Evolutionary conservation across 2,329 filamentous ascomycete genomes (phyloP), one percentile per base, ranked within the genome.

Genomic region (Aspergillus pseudoglaucus): DNA sequence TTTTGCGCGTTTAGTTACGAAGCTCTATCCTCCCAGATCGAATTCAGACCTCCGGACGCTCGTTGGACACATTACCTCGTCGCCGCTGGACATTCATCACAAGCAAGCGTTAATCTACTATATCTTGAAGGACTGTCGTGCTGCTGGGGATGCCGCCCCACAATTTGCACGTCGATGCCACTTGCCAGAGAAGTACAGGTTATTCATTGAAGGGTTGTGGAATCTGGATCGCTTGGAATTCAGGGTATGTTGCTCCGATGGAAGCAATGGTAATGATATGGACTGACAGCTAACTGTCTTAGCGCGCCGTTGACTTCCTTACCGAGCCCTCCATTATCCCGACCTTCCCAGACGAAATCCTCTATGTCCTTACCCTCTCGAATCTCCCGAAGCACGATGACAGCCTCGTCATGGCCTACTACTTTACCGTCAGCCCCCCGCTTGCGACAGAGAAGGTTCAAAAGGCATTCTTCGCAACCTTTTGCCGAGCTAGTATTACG

Each of bases 71-170:
- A 83, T 95, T 53, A 79, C 83, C 64, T 76, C 81, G 22, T 80
- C 75, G 46, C 73, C 72, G 43, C 82, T 85, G 56, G 79, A 84
- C 6, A 76, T 81, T 46, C 85, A 90, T 65, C 84, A 90, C 71
- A 90, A 90, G 66, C 82, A 90, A 55, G 88, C 88, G 15, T 78
- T 93, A 42, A 75, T 94, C 54, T 94, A 88, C 74, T 95, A 94
- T 65, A 74, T 94, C 35, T 77, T 94, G 3, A 84, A 88, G 60
- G 88, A 94, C 64, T 80, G 85, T 61, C 80, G 85, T 59, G 68
- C 73, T 35, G 67, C 70, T 10, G 62, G 72, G 23, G 74, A 78
- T 45, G 74, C 75, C 17, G 74, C 76, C 3, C 68, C 76, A 5
- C 74, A 78, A 32, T 89, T 91, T 57, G 81, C 83, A 14, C 68